phyloP scores from a whole-genome alignment of 2,329 filamentous ascomycete species.

The Shiraia sp. region DNA sequence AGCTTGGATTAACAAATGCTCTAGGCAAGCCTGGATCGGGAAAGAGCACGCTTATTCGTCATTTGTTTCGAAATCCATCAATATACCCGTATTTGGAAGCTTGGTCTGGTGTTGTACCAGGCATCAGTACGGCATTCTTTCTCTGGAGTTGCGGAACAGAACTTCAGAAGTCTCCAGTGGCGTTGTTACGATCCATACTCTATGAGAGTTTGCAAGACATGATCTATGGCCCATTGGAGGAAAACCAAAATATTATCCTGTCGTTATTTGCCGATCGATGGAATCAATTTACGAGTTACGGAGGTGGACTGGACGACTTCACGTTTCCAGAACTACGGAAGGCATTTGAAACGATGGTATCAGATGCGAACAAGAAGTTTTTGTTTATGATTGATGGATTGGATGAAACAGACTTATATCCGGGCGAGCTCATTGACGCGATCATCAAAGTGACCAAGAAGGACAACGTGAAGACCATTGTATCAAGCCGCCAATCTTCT shows the following conservation, averaged over 20 bases:
- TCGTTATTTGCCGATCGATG: constrained; percentile 33
- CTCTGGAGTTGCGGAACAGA: constrained; percentile 49
- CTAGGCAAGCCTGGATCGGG: constrained; percentile 49
- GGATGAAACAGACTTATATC: constrained; percentile 32
- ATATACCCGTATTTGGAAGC: constrained; percentile 29
- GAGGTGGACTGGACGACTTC: constrained; percentile 28
- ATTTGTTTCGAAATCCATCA: constrained; percentile 31
- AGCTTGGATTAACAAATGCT: no score
- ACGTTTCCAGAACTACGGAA: constrained; percentile 24
- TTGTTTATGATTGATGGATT: constrained; percentile 39
- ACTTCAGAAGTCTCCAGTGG: constrained; percentile 29
- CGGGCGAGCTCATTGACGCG: constrained; percentile 24
- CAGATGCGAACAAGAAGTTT: constrained; percentile 34
- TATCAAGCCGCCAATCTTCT: constrained; percentile 30
- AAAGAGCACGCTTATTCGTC: constrained; percentile 53
- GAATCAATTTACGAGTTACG: constrained; percentile 33
- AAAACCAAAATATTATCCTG: constrained; percentile 27
- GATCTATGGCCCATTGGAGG: constrained; percentile 34
- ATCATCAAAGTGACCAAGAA: constrained; percentile 20
- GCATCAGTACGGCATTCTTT: constrained; percentile 48
- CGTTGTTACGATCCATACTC: constrained; percentile 30
- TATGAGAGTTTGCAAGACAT: constrained; percentile 38
- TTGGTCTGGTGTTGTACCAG: constrained; percentile 32
- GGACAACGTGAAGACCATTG: constrained; percentile 37
- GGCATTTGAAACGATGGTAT: constrained; percentile 31